These are phyloP conservation scores for Endoconidiophora laricicola DNA, from an alignment of 2,329 filamentous ascomycete genomes.

Conservation along the genomic window DNA sequence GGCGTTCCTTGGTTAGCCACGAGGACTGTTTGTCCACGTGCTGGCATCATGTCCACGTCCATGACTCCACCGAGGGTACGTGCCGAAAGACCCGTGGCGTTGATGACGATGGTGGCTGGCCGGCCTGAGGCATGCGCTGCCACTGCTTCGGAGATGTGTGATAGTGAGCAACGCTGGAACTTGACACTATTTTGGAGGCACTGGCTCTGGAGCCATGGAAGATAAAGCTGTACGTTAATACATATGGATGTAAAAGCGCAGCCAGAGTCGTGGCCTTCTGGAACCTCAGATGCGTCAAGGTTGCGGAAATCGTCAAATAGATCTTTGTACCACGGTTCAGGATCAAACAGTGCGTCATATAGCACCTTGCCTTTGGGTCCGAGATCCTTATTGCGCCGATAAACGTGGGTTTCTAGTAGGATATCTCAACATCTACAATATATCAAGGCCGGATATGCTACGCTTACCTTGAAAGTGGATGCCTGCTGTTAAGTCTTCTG, in stretches of 20 bases:
- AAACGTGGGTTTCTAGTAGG: constrained; percentile 29
- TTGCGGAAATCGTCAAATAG: constrained; percentile 54
- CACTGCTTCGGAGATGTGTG: constrained; percentile 56
- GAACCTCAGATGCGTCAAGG: constrained; percentile 40
- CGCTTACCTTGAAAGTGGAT: constrained; percentile 56
- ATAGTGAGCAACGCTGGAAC: constrained; percentile 44
- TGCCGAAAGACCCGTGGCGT: constrained; percentile 68
- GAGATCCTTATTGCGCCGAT: constrained; percentile 46
- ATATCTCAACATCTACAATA: no score
- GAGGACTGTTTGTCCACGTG: constrained; percentile 67
- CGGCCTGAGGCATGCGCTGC: neutral
- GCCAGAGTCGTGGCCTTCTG: constrained; percentile 50
- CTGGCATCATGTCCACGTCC: constrained; percentile 57
- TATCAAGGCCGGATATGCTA: neutral
- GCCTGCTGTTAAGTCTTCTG: constrained; percentile 57
- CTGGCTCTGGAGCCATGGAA: constrained; percentile 70
- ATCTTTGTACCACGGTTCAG: constrained; percentile 58
- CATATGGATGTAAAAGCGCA: constrained; percentile 71
- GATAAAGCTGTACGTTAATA: constrained; percentile 79
- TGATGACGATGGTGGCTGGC: constrained; percentile 44
- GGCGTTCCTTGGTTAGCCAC: constrained; percentile 60
- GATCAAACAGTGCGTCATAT: constrained; percentile 48
- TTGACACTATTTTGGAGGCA: constrained; percentile 58
- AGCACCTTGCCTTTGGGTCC: constrained; percentile 19
- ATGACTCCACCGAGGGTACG: constrained; percentile 64